phyloP scores from a whole-genome alignment of 2,329 filamentous ascomycete genomes.

The Xenoacremonium recifei region DNA sequence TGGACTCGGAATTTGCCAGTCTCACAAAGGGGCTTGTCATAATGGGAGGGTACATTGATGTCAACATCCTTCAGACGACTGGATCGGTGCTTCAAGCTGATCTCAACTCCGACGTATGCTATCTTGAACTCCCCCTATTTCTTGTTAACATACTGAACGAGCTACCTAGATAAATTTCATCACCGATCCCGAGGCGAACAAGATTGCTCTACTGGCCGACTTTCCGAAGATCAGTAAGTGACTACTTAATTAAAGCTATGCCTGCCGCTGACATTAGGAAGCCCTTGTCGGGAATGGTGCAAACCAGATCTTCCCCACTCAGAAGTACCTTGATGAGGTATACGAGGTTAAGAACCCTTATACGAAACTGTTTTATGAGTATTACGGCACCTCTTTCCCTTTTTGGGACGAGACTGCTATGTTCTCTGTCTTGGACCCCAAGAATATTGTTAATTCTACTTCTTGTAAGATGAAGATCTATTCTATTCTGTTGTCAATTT shows the following conservation, averaged over 20 bases:
- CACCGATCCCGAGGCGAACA: not conserved
- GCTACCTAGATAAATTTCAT: not conserved
- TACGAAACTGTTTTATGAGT: not conserved
- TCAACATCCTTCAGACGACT: constrained; percentile 32
- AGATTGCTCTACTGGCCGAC: not conserved
- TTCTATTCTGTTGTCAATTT: not conserved
- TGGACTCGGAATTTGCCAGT: constrained; percentile 45
- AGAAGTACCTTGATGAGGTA: not conserved
- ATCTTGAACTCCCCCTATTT: not conserved
- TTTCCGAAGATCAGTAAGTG: not conserved
- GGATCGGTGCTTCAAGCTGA: constrained; percentile 20
- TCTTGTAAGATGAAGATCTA: not conserved
- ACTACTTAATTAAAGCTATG: not conserved
- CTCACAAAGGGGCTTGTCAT: constrained; percentile 45
- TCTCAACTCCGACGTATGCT: constrained; percentile 19
- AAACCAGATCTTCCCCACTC: not conserved
- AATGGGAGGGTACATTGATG: constrained; percentile 51
- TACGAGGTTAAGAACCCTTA: not conserved
- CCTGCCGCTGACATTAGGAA: not conserved
- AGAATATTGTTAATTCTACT: not conserved
- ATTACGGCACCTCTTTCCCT: not conserved
- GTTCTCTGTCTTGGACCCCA: not conserved
- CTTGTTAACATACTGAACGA: not conserved
- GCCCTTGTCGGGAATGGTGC: not conserved
- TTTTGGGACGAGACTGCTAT: not conserved